Evolutionary conservation across 1,284 basidiomycete genomes (phyloP).

Genomic region (Exobasidium rhododendri): DNA sequence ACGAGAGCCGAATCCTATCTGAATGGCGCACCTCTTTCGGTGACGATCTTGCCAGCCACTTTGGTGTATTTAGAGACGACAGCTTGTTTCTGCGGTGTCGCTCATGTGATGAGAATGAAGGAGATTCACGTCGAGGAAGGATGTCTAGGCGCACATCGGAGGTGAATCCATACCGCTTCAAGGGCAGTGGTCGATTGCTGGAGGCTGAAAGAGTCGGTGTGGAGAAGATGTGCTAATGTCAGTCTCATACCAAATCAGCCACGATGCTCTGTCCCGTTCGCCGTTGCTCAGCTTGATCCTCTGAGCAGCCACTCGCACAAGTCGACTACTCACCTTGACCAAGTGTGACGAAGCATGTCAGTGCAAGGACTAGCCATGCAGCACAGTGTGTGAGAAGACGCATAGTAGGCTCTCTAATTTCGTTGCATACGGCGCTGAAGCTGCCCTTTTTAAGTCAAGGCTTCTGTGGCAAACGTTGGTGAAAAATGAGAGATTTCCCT

Average conservation of each 20-base stretch:
- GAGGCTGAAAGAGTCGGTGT: conserved; percentile 11
- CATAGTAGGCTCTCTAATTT: background rate
- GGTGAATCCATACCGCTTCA: conserved; percentile 16
- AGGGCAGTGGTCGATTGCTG: conserved; percentile 7
- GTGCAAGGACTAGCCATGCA: background rate
- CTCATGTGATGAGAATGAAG: background rate
- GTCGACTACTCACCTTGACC: background rate
- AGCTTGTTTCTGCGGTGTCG: background rate
- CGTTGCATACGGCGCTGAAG: background rate
- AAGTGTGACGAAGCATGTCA: background rate
- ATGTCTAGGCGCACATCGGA: conserved; percentile 18
- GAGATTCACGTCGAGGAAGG: background rate
- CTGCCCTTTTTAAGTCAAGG: background rate
- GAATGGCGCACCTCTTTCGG: conserved; percentile 1
- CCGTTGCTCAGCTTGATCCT: too few relatives aligned
- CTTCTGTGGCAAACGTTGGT: background rate
- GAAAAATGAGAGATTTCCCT: background rate
- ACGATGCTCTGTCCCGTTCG: background rate
- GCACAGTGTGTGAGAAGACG: background rate
- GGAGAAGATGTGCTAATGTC: background rate
- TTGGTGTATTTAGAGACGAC: background rate
- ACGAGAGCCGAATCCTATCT: conserved; percentile 34
- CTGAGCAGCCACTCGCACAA: background rate
- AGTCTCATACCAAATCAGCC: background rate
- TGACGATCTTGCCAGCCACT: background rate